phyloP scores from a whole-genome alignment of 2,329 filamentous ascomycete species.

The Drechslerella dactyloides region DNA sequence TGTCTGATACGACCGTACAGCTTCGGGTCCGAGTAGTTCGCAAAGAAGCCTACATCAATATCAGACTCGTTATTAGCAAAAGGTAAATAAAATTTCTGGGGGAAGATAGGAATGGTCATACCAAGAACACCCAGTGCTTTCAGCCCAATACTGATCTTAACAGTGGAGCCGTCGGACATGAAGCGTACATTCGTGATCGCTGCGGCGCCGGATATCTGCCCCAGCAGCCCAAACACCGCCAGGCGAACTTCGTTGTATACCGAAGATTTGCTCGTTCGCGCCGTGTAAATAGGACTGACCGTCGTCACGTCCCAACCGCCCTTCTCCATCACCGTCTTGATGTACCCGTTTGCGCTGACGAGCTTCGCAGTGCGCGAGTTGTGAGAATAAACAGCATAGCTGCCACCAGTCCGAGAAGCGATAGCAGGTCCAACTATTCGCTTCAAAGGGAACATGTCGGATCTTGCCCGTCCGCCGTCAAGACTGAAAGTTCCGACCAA shows the following conservation, averaged over 20 bases:
- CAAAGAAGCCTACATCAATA: constrained; percentile 25
- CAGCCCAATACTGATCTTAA: constrained; percentile 43
- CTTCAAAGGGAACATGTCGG: constrained; percentile 38
- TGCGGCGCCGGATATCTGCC: constrained; percentile 42
- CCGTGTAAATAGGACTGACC: constrained; percentile 28
- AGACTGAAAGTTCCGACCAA: constrained; percentile 30
- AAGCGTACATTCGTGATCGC: constrained; percentile 28
- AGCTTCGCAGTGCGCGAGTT: constrained; percentile 10
- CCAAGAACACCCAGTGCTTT: constrained; percentile 44
- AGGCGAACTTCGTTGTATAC: constrained; percentile 11
- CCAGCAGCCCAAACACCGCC: constrained; percentile 37
- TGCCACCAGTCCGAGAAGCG: constrained; percentile 2
- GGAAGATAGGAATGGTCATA: constrained; percentile 10
- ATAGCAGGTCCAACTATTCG: constrained; percentile 8
- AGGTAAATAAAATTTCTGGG: neutral
- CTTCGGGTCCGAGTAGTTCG: constrained; percentile 22
- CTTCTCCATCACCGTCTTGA: constrained; percentile 29
- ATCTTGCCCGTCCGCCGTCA: constrained; percentile 29
- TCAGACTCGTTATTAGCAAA: neutral
- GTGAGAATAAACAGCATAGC: constrained; percentile 34
- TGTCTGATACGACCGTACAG: constrained; percentile 39
- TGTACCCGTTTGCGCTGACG: constrained; percentile 16
- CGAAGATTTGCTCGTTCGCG: constrained; percentile 16
- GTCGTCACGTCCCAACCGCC: constrained; percentile 30
- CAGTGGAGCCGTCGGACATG: constrained; percentile 16